Conservation (phyloP, 2,329 filamentous ascomycete genomes). For the Fusarium robinianum region DNA sequence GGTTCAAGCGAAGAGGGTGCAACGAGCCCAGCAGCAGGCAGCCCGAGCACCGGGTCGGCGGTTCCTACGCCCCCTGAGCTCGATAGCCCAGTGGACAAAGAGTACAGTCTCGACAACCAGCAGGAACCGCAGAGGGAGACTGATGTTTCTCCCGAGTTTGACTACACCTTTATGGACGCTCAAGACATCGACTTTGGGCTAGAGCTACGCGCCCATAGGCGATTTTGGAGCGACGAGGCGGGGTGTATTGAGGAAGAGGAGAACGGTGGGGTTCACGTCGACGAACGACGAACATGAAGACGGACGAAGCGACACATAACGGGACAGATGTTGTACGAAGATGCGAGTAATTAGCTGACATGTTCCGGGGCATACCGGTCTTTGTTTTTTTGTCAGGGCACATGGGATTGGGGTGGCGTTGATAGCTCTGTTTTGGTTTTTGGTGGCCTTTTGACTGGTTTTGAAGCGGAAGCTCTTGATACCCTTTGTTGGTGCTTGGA, state of each 20-base stretch:
- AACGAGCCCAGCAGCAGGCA: conserved; percentile 44
- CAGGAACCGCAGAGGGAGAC: conserved; percentile 17
- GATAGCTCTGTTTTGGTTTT: conserved; percentile 4
- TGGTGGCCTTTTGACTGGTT: not conserved
- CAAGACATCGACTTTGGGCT: conserved; percentile 41
- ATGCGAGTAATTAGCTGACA: conserved; percentile 9
- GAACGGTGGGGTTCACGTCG: conserved; percentile 30
- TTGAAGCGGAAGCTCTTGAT: not conserved
- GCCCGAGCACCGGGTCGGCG: conserved; percentile 43
- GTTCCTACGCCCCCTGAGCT: conserved; percentile 46
- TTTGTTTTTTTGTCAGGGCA: conserved; percentile 16
- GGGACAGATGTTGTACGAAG: conserved; percentile 14
- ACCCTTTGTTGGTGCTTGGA: not conserved
- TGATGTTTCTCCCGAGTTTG: conserved; percentile 35
- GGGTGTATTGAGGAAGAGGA: conserved; percentile 47
- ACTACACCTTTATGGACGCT: conserved; percentile 40
- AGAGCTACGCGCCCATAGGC: conserved; percentile 43
- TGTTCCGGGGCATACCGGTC: too few species aligned
- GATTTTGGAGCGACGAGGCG: conserved; percentile 42
- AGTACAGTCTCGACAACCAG: conserved; percentile 32
- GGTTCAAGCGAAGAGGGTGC: conserved; percentile 45
- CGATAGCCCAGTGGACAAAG: conserved; percentile 40
- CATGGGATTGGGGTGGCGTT: conserved; percentile 18
- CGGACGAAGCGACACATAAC: conserved; percentile 17
- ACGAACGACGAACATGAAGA: conserved; percentile 29